Base-by-base conservation (phyloP, 176 grass and related monocot genomes). In the Triticum urartu region DNA sequence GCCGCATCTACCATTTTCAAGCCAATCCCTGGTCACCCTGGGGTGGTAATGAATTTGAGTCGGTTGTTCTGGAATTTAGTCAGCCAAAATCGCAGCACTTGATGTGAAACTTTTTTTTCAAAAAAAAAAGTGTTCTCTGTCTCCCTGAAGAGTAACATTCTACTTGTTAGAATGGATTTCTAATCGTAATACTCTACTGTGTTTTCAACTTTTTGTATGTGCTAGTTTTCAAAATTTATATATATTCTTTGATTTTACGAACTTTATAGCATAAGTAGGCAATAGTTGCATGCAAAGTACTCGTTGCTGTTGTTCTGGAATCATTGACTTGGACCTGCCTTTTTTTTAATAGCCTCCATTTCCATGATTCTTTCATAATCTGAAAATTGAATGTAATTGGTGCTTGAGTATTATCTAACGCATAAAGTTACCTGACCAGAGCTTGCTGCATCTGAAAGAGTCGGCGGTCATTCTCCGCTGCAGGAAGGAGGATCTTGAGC, bases 361-460 rank as follows among this genome's bases (percentile, higher is more conserved):
- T 74, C 43, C 32, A 64, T 66, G 13, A 26, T 82, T 64, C 28
- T 63, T 52, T 24, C 2, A 5, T 68, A 76, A 75, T 85, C 62
- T 70, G 20, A 84, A 17, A 80, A 68, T 81, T 71, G 26, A 83
- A n/a, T 60, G 64, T 85, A 66, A 75, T 45, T 84, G 26, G 20
- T 40, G 17, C 43, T 9, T 75, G 38, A 64, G 17, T 52, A 47
- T 42, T 10, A 91, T 32, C 65, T 91, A 81, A 88, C 6, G 17
- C 7, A 79, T 12, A 40, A 38, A 79, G n/a, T 87, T 84, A 21
- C 15, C 54, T 85, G 65, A 79, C 2, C 86, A 98, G 95, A 93
- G 95, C 82, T 89, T 95, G 82, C 68, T 95, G 22, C 84, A 88
- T 40, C 80, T 94, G 77, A 98, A 95, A 81, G 93, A 95, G 66